A percentile compares a stretch with the other conserved stretches of the same genome.
phyloP scores from a whole-genome alignment of 2,329 filamentous ascomycete genomes.

The Fusarium liriodendri region DNA sequence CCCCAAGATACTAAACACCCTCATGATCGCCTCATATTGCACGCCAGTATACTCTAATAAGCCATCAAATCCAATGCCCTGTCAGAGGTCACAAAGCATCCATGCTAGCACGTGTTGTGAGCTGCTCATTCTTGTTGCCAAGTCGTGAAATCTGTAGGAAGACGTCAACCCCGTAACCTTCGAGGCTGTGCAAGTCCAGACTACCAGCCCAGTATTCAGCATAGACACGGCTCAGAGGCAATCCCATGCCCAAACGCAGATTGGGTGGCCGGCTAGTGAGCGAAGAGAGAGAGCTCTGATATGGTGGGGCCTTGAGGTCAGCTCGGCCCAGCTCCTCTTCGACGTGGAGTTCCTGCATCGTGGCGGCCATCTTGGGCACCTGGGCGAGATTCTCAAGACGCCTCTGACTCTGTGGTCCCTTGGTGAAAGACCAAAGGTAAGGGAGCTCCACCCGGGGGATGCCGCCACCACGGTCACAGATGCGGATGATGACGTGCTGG shows the following conservation, averaged over 20 bases:
- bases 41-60: background rate
- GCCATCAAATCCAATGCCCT: conserved; percentile 7
- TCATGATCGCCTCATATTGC: background rate
- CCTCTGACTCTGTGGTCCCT: conserved; percentile 82
- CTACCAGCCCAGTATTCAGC: conserved; percentile 98
- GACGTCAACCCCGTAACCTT: conserved; percentile 95
- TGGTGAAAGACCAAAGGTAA: conserved; percentile 96
- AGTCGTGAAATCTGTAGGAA: conserved; percentile 97
- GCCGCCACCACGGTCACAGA: conserved; percentile 95
- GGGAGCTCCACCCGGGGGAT: conserved; percentile 87
- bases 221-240: conserved; percentile 94
- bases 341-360: conserved; percentile 84
- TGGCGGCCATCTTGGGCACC: conserved; percentile 93
- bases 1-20: background rate
- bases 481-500: conserved; percentile 95
- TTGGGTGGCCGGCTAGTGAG: conserved; percentile 87
- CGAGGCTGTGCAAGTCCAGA: conserved; percentile 89
- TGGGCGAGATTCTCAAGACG: conserved; percentile 86
- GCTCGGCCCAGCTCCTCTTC: conserved; percentile 55
- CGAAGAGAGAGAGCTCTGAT: conserved; percentile 76
- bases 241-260: conserved; percentile 88
- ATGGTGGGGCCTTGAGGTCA: conserved; percentile 55
- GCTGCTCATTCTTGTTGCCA: conserved; percentile 97
- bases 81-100: conserved; percentile 70
- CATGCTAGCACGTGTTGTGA: conserved; percentile 81